Base-by-base conservation (phyloP, 371 early-diverging fungal species). In the Actinomortierella ambigua region DNA sequence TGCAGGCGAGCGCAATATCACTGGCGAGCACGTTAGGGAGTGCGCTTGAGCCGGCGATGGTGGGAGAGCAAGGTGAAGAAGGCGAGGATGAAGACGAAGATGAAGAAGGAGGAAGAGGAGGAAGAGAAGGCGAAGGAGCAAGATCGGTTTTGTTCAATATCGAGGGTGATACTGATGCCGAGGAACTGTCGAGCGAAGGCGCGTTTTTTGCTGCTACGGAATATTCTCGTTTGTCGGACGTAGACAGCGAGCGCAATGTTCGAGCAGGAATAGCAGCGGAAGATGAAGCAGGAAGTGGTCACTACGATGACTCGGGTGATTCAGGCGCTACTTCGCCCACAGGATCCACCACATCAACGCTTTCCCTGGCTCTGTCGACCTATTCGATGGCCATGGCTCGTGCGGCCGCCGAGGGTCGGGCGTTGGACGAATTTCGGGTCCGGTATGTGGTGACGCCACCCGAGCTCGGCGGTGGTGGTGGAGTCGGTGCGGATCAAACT, bases 91-190 rank as follows among this genome's bases (percentile, higher is more conserved):
- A n/a, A n/a, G n/a, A n/a, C n/a, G n/a, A n/a, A n/a, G n/a, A n/a
- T n/a, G n/a, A n/a, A n/a, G n/a, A n/a, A n/a, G n/a, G n/a, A n/a
- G n/a, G n/a, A n/a, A n/a, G n/a, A n/a, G n/a, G n/a, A n/a, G 34
- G 34, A 34, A 11, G 34, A 6, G 7, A 34, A 6, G 60, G 60
- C 17, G 75, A 73, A 14, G 75, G 67, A 14, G 41, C 75, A n/a
- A 73, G 67, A 24, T 73, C 75, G 6, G 57, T 54, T n/a, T 58
- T 73, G n/a, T 60, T 73, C 58, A 67, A 67, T 27, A 61, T 64
- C 0, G 61, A 73, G 18, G 75, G 75, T 1, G 75, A 73, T 34
- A 73, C 61, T 13, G 75, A 73, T 50, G 75, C 75, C 0, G 75
- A 73, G 47, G 75, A 73, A 29, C 46, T 73, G 11, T 18, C 50